Conservation (phyloP, 345 rosid species). For the Mallotus nudiflorus region DNA sequence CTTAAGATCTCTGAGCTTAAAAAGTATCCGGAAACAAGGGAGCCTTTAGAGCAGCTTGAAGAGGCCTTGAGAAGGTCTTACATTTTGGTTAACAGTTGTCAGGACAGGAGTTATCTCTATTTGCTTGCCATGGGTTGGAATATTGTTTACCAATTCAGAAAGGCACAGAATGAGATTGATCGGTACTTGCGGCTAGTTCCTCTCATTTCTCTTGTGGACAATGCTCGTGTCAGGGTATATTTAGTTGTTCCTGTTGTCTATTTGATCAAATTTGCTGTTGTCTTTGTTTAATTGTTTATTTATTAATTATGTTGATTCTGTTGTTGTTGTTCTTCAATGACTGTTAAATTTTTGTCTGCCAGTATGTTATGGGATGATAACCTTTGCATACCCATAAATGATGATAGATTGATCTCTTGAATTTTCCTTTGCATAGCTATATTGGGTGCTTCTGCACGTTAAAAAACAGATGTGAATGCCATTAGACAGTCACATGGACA, state of each 20-base stretch:
- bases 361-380: too few species aligned
- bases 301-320: too few species aligned
- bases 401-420: conserved; percentile 3
- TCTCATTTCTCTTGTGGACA: conserved; percentile 91
- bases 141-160: conserved; percentile 93
- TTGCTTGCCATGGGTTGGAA: conserved; percentile 99
- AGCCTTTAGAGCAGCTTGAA: conserved; percentile 95
- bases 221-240: conserved; percentile 88
- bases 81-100: conserved; percentile 80
- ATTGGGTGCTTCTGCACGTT: background rate
- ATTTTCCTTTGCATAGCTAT: background rate
- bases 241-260: background rate
- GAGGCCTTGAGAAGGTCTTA: conserved; percentile 87
- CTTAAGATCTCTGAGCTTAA: conserved; percentile 91
- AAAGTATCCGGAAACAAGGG: conserved; percentile 91
- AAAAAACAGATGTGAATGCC: background rate
- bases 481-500: background rate
- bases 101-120: conserved; percentile 89
- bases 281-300: background rate
- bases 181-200: conserved; percentile 88
- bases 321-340: too few species aligned
- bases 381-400: background rate
- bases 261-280: background rate
- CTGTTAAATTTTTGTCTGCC: background rate
- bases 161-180: conserved; percentile 94